These are phyloP conservation scores for Taxillus chinensis DNA, from an alignment of 164 flowering plant genomes.

Conservation along the genomic window DNA sequence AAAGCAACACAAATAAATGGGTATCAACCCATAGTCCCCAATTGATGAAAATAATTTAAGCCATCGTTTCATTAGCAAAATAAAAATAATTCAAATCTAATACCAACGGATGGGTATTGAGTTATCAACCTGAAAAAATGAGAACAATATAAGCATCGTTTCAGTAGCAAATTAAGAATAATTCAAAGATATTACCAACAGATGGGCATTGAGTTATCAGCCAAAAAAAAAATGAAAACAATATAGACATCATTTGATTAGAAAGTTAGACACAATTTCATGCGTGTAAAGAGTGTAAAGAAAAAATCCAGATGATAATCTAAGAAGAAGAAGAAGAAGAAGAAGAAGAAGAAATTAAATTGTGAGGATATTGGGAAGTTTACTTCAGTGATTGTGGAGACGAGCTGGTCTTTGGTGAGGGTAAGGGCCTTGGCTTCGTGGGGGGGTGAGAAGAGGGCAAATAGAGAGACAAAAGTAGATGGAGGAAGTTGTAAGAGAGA, in stretches of 20 bases:
- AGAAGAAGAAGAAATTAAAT: background rate
- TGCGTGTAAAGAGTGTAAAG: too few species aligned
- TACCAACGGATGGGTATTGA: background rate
- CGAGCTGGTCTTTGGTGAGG: constrained; percentile 67
- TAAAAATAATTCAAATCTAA: background rate
- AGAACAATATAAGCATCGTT: background rate
- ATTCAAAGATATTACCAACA: background rate
- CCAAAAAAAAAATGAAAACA: background rate
- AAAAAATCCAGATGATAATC: background rate
- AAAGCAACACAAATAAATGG: background rate
- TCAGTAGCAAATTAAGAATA: background rate
- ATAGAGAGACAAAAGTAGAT: constrained; percentile 36
- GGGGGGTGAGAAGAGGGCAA: constrained; percentile 43
- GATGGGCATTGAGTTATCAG: background rate
- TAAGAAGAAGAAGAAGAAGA: background rate
- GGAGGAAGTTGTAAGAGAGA: constrained; percentile 29
- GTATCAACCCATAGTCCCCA: background rate
- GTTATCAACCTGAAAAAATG: background rate
- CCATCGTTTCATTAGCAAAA: background rate
- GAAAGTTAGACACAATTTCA: too few species aligned
- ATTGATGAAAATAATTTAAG: background rate
- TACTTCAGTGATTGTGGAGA: constrained; percentile 63
- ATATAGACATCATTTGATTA: too few species aligned
- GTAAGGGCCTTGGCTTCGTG: constrained; percentile 51
- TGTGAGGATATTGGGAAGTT: background rate